A percentile compares a stretch with the other conserved stretches of the same genome.
Evolutionary conservation across 2,329 filamentous ascomycete genomes (phyloP).

Genomic region (Drechslerella coelobrocha): DNA sequence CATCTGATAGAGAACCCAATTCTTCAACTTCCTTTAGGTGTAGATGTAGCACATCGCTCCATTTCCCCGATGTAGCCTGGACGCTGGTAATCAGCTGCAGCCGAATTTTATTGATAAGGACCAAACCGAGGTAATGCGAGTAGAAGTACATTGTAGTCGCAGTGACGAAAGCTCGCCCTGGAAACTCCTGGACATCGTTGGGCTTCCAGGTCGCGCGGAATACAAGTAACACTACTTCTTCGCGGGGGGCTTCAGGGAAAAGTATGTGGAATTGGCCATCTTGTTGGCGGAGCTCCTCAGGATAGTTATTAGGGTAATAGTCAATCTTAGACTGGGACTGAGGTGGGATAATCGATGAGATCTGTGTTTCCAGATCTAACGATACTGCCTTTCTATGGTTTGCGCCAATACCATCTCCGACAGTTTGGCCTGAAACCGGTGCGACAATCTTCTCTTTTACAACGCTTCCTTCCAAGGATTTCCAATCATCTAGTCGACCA

Average conservation of each 20-base stretch:
- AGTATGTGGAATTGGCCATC: conserved; percentile 91
- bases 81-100: conserved; percentile 83
- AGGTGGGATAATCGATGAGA: conserved; percentile 20
- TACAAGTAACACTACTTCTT: conserved; percentile 72
- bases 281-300: conserved; percentile 79
- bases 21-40: conserved; percentile 61
- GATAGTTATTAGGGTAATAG: conserved; percentile 75
- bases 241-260: conserved; percentile 75
- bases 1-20: conserved; percentile 66
- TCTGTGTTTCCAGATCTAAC: conserved; percentile 61
- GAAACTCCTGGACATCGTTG: conserved; percentile 77
- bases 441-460: conserved; percentile 51
- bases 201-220: conserved; percentile 90
- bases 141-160: conserved; percentile 92
- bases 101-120: conserved; percentile 79
- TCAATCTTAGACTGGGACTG: conserved; percentile 5
- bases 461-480: conserved; percentile 50
- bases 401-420: conserved; percentile 53
- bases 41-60: conserved; percentile 91
- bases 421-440: conserved; percentile 53
- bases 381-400: conserved; percentile 66
- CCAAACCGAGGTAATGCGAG: conserved; percentile 88
- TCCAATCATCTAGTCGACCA: conserved; percentile 9
- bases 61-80: conserved; percentile 83
- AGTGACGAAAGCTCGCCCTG: conserved; percentile 86